These are phyloP conservation scores for Exserohilum rostratum DNA, from an alignment of 2,329 filamentous ascomycete genomes.

Conservation along the genomic window DNA sequence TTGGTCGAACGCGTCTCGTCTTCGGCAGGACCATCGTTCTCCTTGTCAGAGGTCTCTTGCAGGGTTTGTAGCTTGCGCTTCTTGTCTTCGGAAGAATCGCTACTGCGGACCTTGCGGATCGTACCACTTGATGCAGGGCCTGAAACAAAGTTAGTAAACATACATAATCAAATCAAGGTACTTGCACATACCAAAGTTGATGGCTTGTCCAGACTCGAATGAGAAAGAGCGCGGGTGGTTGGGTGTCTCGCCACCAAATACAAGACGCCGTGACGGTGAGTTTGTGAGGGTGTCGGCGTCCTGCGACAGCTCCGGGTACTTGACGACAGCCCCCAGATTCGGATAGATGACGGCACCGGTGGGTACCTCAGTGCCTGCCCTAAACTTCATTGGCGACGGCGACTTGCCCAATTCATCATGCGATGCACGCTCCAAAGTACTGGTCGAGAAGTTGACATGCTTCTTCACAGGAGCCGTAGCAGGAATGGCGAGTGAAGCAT, in stretches of 20 bases:
- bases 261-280: constrained; percentile 44
- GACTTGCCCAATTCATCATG: constrained; percentile 42
- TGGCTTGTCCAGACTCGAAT: constrained; percentile 54
- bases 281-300: constrained; percentile 30
- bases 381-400: constrained; percentile 45
- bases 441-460: constrained; percentile 80
- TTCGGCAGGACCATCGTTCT: constrained; percentile 46
- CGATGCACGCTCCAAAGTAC: constrained; percentile 59
- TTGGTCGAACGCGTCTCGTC: constrained; percentile 42
- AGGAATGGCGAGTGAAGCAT: constrained; percentile 58
- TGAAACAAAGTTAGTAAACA: constrained; percentile 5
- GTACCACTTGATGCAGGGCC: constrained; percentile 46
- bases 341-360: constrained; percentile 42
- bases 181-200: constrained; percentile 47
- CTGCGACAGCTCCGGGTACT: constrained; percentile 48
- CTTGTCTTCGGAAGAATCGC: constrained; percentile 49
- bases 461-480: constrained; percentile 77
- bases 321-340: constrained; percentile 35
- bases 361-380: constrained; percentile 43
- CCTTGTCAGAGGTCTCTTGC: constrained; percentile 50
- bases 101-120: constrained; percentile 54
- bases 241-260: constrained; percentile 36
- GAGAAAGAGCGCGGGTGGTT: constrained; percentile 54
- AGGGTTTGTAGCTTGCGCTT: constrained; percentile 54
- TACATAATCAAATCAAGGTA: background rate